phyloP scores from a whole-genome alignment of 73 alveolate genomes.

The Paraurostyla sp. region DNA sequence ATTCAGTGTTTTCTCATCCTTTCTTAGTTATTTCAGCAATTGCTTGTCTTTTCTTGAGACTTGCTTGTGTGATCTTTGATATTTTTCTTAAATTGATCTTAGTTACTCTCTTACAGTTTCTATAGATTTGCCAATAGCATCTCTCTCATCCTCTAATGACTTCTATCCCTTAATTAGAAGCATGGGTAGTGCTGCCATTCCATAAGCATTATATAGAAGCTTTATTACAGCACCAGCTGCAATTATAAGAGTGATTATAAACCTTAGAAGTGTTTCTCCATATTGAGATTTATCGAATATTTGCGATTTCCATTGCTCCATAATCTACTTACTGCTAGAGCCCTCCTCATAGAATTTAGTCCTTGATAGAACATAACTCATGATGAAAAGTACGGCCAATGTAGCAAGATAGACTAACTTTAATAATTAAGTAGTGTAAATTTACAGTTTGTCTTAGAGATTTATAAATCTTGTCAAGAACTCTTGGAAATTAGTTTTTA shows the following conservation, averaged over 20 bases:
- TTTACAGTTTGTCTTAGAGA: slow-evolving; percentile 13
- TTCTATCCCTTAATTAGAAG: slow-evolving; percentile 82
- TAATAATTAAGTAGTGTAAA: background rate
- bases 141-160: slow-evolving; percentile 79
- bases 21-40: slow-evolving; percentile 66
- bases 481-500: background rate
- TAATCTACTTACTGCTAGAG: background rate
- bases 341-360: background rate
- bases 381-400: background rate
- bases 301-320: slow-evolving; percentile 59
- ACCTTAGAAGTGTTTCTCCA: slow-evolving; percentile 72
- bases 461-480: background rate
- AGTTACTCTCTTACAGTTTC: slow-evolving; percentile 81
- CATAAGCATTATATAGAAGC: slow-evolving; percentile 78
- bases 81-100: slow-evolving; percentile 83
- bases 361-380: background rate
- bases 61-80: slow-evolving; percentile 73
- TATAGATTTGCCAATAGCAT: slow-evolving; percentile 68
- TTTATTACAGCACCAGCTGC: slow-evolving; percentile 74
- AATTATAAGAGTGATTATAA: slow-evolving; percentile 66
- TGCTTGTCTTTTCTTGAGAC: slow-evolving; percentile 71
- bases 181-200: slow-evolving; percentile 80
- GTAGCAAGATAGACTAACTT: background rate
- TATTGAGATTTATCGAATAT: slow-evolving; percentile 55
- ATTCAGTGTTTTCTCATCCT: slow-evolving; percentile 74